Evolutionary conservation across 768 basidiomycete genomes (phyloP), one percentile per base, ranked within the genome.

Genomic region (Phanerodontia chrysosporium): DNA sequence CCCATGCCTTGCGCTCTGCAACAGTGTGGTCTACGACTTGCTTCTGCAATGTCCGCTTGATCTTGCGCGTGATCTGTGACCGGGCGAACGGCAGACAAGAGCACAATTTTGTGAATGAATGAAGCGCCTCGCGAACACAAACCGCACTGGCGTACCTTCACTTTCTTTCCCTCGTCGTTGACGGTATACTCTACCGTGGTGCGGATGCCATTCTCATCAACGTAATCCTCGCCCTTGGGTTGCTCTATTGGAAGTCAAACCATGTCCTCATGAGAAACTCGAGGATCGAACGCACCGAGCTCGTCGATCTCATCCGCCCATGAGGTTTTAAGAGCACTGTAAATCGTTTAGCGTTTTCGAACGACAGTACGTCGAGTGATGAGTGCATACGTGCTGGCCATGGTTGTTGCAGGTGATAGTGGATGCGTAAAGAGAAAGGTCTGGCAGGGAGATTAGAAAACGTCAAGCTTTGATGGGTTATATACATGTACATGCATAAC

Each of bases 101-200:
- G 4, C 1, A n/a, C 49, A 32, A 5, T 8, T 29, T 42, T 42
- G 39, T 42, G 10, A 42, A 18, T 42, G n/a, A n/a, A 42, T 32
- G 1, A n/a, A n/a, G 14, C 49, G 28, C 16, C n/a, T n/a, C 30
- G 64, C 78, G 39, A 18, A 12, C 10, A 18, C 16, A 42, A 10
- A 8, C 8, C 18, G 39, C 18, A 42, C 8, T 18, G 18, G 18
- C 16, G 42, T 63, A 91, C 95, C 79, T 98, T 99, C 71, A 98
- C 85, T 71, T 90, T 94, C 76, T 95, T 93, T 7, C 94, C 96
- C 28, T 95, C 88, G 32, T 98, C 96, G 65, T 98, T 95, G 54
- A 90, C 72, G 27, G 79, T 78, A 72, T 89, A 94, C 69, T 93
- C 92, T 48, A 91, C 78, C 0, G 85, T 88, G n/a, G 89, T 89